Conservation (phyloP, 2,329 filamentous ascomycete species). For the Exserohilum rostratum region DNA sequence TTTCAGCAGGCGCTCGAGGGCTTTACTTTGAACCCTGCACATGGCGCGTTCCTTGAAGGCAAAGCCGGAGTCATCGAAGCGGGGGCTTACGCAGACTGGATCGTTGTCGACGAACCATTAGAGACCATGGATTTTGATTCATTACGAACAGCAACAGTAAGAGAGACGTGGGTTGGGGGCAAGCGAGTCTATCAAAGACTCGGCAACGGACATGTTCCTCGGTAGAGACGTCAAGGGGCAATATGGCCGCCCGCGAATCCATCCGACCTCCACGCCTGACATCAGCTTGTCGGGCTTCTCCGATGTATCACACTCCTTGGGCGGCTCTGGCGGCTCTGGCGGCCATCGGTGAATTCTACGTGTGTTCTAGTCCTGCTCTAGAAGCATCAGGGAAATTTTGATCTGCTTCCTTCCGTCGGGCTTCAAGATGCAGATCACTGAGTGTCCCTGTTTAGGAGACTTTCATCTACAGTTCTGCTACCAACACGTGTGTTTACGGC, state of each 20-base stretch:
- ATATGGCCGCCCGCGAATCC: neutral
- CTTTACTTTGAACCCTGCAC: slow-evolving; percentile 66
- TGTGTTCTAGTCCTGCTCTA: neutral
- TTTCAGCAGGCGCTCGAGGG: slow-evolving; percentile 66
- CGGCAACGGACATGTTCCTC: slow-evolving; percentile 15
- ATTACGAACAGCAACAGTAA: slow-evolving; percentile 61
- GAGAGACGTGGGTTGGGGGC: slow-evolving; percentile 73
- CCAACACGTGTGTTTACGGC: neutral
- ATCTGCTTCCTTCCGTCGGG: neutral
- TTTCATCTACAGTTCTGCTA: neutral
- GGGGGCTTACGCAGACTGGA: slow-evolving; percentile 72
- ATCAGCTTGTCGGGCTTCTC: neutral
- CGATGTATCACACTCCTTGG: neutral
- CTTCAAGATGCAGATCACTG: slow-evolving; percentile 2
- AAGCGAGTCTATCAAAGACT: slow-evolving; percentile 45
- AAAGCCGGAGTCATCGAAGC: slow-evolving; percentile 64
- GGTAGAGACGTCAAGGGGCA: neutral
- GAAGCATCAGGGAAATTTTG: neutral
- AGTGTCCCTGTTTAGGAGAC: neutral
- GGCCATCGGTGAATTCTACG: neutral
- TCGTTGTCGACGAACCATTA: slow-evolving; percentile 68
- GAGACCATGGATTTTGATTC: slow-evolving; percentile 57
- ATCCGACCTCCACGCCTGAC: neutral
- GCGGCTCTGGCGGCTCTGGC: neutral
- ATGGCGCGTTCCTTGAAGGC: slow-evolving; percentile 65